A percentile compares a stretch with the other conserved stretches of the same genome.
phyloP scores from a whole-genome alignment of 78 protist species.

The Chrysochromulina tobinii region DNA sequence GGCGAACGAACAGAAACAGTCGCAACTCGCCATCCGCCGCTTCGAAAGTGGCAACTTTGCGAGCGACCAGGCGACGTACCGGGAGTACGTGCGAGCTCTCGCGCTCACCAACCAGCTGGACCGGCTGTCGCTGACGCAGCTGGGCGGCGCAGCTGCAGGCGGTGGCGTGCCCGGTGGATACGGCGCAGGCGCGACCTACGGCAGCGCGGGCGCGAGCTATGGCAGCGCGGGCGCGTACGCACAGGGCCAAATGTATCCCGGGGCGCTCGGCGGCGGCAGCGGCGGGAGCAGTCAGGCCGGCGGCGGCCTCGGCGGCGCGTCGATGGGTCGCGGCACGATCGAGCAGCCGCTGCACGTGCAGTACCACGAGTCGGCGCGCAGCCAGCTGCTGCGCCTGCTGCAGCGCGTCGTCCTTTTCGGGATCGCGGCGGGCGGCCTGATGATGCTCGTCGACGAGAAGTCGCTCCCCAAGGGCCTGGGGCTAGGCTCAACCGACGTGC shows the following conservation, averaged over 20 bases:
- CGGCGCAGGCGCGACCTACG: too few relatives aligned
- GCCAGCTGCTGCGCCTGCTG: neutral
- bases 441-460: neutral
- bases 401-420: neutral
- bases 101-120: neutral
- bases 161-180: too few relatives aligned
- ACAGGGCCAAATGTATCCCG: neutral
- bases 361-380: neutral
- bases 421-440: neutral
- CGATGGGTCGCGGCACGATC: neutral
- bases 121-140: neutral
- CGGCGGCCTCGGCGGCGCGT: neutral
- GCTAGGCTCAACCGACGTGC: neutral
- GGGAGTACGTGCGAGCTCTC: constrained; percentile 37
- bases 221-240: too few relatives aligned
- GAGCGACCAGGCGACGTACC: neutral
- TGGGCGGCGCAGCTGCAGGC: neutral
- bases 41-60: constrained; percentile 6
- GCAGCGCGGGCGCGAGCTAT: too few relatives aligned
- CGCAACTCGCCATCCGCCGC: neutral
- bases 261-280: neutral
- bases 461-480: neutral
- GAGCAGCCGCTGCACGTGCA: neutral
- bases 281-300: neutral
- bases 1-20: neutral